These are phyloP conservation scores for Sporothrix protearum DNA, from an alignment of 2,329 filamentous ascomycete genomes.

Conservation along the genomic window DNA sequence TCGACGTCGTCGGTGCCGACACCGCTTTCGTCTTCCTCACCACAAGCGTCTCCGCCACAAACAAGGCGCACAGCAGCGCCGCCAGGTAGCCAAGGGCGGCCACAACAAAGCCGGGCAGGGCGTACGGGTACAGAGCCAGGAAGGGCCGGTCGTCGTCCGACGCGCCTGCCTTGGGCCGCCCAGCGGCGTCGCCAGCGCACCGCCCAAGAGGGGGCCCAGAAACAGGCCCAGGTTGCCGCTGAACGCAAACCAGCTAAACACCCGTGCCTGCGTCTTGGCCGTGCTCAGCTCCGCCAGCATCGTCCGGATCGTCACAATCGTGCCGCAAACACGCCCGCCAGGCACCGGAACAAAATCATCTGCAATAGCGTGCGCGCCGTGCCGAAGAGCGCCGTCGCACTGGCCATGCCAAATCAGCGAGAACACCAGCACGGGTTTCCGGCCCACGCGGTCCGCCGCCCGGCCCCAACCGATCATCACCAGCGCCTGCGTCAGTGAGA, in stretches of 20 bases:
- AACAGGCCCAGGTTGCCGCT: slow-evolving; percentile 71
- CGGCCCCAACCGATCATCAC: slow-evolving; percentile 73
- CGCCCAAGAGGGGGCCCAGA: slow-evolving; percentile 66
- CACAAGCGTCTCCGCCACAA: slow-evolving; percentile 60
- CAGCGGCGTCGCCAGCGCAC: slow-evolving; percentile 64
- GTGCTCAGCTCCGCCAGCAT: slow-evolving; percentile 75
- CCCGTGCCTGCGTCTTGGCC: slow-evolving; percentile 63
- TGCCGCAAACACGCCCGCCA: slow-evolving; percentile 73
- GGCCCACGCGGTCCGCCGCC: slow-evolving; percentile 54
- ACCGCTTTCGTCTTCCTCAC: background rate
- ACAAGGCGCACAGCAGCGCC: slow-evolving; percentile 51
- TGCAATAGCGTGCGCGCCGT: slow-evolving; percentile 63
- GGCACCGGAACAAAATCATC: slow-evolving; percentile 69
- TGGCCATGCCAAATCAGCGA: slow-evolving; percentile 60
- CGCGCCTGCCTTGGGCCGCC: slow-evolving; percentile 47
- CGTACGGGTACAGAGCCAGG: slow-evolving; percentile 63
- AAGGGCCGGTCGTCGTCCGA: slow-evolving; percentile 42
- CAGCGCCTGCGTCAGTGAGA: slow-evolving; percentile 71
- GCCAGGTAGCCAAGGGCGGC: slow-evolving; percentile 52
- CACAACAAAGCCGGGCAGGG: slow-evolving; percentile 58
- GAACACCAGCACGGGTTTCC: slow-evolving; percentile 48
- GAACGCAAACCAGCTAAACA: slow-evolving; percentile 76
- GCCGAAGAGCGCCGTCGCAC: slow-evolving; percentile 64
- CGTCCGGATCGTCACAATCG: slow-evolving; percentile 68
- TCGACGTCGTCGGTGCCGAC: background rate